These are phyloP conservation scores for Acmispon strigosus DNA, from an alignment of 306 rosid genomes.

Conservation along the genomic window DNA sequence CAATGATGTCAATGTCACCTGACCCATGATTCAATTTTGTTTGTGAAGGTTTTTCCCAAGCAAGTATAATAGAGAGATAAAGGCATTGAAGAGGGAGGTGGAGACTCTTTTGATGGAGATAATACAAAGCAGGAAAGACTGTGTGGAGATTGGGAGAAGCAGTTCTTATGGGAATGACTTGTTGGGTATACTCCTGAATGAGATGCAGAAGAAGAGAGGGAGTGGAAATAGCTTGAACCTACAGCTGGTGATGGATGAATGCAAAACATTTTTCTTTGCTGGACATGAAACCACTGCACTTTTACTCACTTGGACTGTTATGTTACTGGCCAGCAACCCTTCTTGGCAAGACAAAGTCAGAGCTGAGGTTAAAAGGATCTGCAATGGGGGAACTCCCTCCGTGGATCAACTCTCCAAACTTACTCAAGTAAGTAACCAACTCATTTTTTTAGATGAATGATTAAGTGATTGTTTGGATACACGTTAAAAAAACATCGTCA, in stretches of 20 bases:
- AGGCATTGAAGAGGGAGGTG: constrained; percentile 66
- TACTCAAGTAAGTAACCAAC: constrained; percentile 45
- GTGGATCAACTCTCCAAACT: constrained; percentile 69
- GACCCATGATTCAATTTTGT: not conserved
- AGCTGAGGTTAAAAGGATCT: constrained; percentile 47
- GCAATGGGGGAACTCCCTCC: constrained; percentile 50
- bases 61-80: constrained; percentile 84
- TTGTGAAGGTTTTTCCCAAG: constrained; percentile 64
- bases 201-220: constrained; percentile 70
- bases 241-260: constrained; percentile 85
- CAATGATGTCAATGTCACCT: not conserved
- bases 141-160: constrained; percentile 83
- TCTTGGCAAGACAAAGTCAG: constrained; percentile 76
- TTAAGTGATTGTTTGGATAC: not conserved
- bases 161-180: constrained; percentile 71
- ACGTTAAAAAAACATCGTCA: not conserved
- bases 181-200: constrained; percentile 68
- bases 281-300: constrained; percentile 95
- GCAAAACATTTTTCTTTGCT: constrained; percentile 95
- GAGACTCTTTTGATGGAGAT: constrained; percentile 82
- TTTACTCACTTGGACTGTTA: constrained; percentile 84
- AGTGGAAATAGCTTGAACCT: constrained; percentile 46
- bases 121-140: constrained; percentile 71
- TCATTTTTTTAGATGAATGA: too few species aligned
- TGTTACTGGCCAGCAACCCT: constrained; percentile 70